These are phyloP conservation scores for Meyerozyma smithsonii DNA, from an alignment of 1,139 yeast genomes.

Conservation along the genomic window DNA sequence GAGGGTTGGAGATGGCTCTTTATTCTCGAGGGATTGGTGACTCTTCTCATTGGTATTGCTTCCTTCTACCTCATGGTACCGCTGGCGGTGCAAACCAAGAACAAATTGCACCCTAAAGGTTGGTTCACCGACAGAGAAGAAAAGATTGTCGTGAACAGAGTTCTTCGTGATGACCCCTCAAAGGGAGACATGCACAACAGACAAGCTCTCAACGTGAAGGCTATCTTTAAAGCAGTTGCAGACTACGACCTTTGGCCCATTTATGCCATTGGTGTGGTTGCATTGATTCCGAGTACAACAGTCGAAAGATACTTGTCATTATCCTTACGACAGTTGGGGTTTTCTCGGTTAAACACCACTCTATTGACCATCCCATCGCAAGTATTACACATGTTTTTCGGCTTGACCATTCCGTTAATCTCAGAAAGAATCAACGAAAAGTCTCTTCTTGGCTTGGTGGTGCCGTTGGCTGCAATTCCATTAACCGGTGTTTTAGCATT, in stretches of 20 bases:
- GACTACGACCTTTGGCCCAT: slow-evolving; percentile 18
- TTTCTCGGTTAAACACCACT: slow-evolving; percentile 15
- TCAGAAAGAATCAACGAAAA: slow-evolving; percentile 9
- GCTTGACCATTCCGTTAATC: slow-evolving; percentile 10
- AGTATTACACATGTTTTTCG: slow-evolving; percentile 9
- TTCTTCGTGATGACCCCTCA: slow-evolving; percentile 17
- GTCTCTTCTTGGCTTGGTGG: background rate
- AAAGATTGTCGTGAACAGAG: slow-evolving; percentile 17
- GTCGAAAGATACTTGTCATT: slow-evolving; percentile 14
- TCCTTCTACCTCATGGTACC: slow-evolving; percentile 13
- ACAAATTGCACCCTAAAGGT: slow-evolving; percentile 13
- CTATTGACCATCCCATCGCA: slow-evolving; percentile 14
- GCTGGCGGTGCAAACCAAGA: slow-evolving; percentile 12
- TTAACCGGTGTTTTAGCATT: background rate
- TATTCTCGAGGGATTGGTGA: slow-evolving; percentile 10
- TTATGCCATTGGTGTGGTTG: slow-evolving; percentile 14
- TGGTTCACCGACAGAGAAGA: slow-evolving; percentile 16
- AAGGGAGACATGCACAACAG: slow-evolving; percentile 18
- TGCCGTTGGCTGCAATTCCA: background rate
- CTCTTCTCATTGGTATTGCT: slow-evolving; percentile 12
- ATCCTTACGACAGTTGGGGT: slow-evolving; percentile 14
- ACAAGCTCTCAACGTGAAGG: slow-evolving; percentile 11
- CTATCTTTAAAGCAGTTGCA: slow-evolving; percentile 10
- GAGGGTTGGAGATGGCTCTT: slow-evolving; percentile 13
- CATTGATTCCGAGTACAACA: slow-evolving; percentile 12